Conservation (phyloP, 164 flowering plant genomes). For the Akebia trifoliata region DNA sequence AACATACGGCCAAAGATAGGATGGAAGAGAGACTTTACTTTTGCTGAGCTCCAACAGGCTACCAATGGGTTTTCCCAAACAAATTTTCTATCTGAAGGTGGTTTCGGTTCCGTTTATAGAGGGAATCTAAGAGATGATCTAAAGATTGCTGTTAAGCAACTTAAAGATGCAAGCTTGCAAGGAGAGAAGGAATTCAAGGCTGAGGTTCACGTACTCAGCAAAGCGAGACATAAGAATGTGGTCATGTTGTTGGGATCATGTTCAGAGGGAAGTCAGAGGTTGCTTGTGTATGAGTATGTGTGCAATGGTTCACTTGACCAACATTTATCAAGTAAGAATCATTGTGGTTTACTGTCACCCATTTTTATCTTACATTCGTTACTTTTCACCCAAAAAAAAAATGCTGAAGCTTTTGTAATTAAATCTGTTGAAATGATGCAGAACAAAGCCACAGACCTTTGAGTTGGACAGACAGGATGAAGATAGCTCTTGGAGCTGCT, state of each 20-base stretch:
- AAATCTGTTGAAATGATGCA: conserved; percentile 23
- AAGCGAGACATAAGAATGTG: conserved; percentile 47
- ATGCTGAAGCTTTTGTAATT: conserved; percentile 1
- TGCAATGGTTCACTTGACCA: conserved; percentile 59
- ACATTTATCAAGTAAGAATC: conserved; percentile 45
- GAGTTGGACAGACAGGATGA: conserved; percentile 54
- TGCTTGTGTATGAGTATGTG: conserved; percentile 55
- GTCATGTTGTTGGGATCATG: conserved; percentile 62
- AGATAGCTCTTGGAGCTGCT: conserved; percentile 60
- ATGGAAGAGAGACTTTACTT: conserved; percentile 36
- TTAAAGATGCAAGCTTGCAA: conserved; percentile 44
- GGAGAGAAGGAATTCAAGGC: conserved; percentile 54
- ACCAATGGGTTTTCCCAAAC: conserved; percentile 37
- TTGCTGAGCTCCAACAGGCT: conserved; percentile 41
- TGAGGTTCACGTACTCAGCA: conserved; percentile 52
- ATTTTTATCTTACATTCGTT: too few species aligned
- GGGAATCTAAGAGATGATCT: conserved; percentile 39
- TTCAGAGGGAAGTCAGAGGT: conserved; percentile 44
- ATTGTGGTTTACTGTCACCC: not conserved
- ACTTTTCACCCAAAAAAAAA: not conserved
- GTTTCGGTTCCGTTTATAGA: conserved; percentile 51
- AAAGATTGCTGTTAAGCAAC: conserved; percentile 53
- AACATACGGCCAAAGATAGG: conserved; percentile 39
- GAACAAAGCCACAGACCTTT: conserved; percentile 31
- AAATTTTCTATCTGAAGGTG: conserved; percentile 56